Base-by-base conservation (phyloP, 345 rosid genomes). In the Aquilaria yunnanensis region DNA sequence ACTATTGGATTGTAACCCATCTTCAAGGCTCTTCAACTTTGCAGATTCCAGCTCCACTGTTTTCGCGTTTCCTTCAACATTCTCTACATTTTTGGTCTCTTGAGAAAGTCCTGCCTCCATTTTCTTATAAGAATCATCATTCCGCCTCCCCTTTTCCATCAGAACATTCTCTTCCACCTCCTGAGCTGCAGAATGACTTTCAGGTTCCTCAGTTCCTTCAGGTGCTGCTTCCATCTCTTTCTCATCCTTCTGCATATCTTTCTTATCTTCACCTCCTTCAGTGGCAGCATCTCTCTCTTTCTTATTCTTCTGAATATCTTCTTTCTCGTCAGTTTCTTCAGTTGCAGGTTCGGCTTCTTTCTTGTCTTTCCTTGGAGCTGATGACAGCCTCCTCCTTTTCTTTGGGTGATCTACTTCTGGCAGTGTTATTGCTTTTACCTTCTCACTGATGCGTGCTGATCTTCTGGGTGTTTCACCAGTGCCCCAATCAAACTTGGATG, bases 391-490 rank as follows among this genome's bases (percentile, higher is more conserved):
- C 41, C 73, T 51, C 37, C 81, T 75, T 70, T 81, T 87, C 77
- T 74, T 85, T n/a, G 80, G 78, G 51, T 82, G 74, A 62, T 81
- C 87, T 66, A 64, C 67, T 47, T 80, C 83, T 14, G 67, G 71
- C 8, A 46, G 45, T 32, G 75, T 63, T 32, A 77, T 60, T 51
- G 74, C 70, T 70, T 83, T 85, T 54, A 63, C 72, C 71, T 77
- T 87, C 79, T 74, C 85, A 48, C 83, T 81, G 62, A 87, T 85
- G 66, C 95, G 79, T 33, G 86, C 77, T 1, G 95, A 85, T 73
- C 95, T 76, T 72, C 95, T 78, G 30, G 87, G 91, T 31, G 80
- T 77, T 73, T 87, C 90, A 8, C 88, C 85, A 32, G 82, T 77
- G 55, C 88, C 81, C 94, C 94, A 87, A 69, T 79, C 81, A 59